Evolutionary conservation across 345 rosid genomes (phyloP).

Genomic region (Populus pruinosa): DNA sequence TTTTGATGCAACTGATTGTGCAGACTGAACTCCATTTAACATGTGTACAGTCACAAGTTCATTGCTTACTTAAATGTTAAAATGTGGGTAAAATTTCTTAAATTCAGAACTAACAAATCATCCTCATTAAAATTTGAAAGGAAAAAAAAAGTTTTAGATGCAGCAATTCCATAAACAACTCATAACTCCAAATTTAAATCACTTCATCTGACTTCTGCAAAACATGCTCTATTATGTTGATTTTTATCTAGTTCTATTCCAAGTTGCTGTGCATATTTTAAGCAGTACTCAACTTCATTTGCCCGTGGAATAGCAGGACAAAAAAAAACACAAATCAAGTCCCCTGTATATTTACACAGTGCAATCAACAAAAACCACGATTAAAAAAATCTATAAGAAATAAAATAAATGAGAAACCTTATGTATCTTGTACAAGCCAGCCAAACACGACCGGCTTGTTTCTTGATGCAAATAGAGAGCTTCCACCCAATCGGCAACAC

Average conservation of each 20-base stretch:
- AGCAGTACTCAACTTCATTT: not conserved
- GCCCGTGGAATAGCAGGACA: not conserved
- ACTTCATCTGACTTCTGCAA: not conserved
- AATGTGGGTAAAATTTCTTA: not conserved
- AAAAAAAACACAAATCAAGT: not conserved
- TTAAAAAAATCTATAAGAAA: not conserved
- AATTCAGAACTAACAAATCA: not conserved
- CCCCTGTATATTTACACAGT: not conserved
- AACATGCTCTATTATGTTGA: not conserved
- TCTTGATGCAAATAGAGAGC: constrained; percentile 57
- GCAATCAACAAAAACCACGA: not conserved
- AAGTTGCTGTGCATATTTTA: not conserved
- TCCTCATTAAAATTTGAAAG: not conserved
- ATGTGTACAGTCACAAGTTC: not conserved
- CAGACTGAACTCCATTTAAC: not conserved
- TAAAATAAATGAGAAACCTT: constrained; percentile 41
- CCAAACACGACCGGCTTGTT: constrained; percentile 40
- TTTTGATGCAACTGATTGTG: not conserved
- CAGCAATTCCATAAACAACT: not conserved
- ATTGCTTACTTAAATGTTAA: not conserved
- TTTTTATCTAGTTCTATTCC: not conserved
- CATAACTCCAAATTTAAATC: not conserved
- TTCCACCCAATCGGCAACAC: constrained; percentile 64
- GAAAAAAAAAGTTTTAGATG: not conserved
- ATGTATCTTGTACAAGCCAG: constrained; percentile 56